Evolutionary conservation across 108 stramenopile genomes (phyloP), one percentile per base, ranked within the genome.

Genomic region (Nitzschia sp.): DNA sequence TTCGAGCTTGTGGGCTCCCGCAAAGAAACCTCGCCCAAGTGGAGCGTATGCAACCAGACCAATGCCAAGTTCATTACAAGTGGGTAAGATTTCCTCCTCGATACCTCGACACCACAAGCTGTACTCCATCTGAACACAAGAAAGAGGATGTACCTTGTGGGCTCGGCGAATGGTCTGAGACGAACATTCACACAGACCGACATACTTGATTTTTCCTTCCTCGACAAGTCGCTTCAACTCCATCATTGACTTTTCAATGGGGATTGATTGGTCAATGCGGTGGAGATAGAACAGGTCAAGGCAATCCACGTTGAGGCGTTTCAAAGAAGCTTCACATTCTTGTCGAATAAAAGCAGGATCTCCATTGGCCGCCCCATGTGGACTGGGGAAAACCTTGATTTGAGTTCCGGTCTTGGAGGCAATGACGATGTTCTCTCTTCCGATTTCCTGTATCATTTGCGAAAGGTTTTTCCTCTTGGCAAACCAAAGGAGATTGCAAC

Each of bases 211-310:
- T n/a, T 53, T 17, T 10, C 79, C 79, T 65, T 80, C 79, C 44
- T 80, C 79, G 8, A 67, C 57, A 10, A 80, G 65, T 15, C 46
- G 42, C 41, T 74, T 70, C 26, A 29, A 21, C 8, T 42, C 41
- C 20, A 19, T 9, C 14, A 22, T 61, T 42, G 57, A 67, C 17
- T 67, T 37, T 37, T 67, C 65, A 3, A 75, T 37, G 0, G 51
- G n/a, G 17, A 29, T 40, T 21, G 67, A 56, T 21, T 25, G 20
- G 22, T 25, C 22, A 25, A 54, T 25, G 20, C 79, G 74, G 62
- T 76, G 79, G 24, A 52, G 26, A 51, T 80, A 80, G 65, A 75
- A 80, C 20, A 80, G 7, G 40, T 80, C 79, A 7, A 76, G 67
- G 34, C 43, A 76, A 8, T 65, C 70, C 3, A 70, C 15, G 2